These are phyloP conservation scores for Podosphaera leucotricha DNA, from an alignment of 2,329 filamentous ascomycete species.

Conservation along the genomic window DNA sequence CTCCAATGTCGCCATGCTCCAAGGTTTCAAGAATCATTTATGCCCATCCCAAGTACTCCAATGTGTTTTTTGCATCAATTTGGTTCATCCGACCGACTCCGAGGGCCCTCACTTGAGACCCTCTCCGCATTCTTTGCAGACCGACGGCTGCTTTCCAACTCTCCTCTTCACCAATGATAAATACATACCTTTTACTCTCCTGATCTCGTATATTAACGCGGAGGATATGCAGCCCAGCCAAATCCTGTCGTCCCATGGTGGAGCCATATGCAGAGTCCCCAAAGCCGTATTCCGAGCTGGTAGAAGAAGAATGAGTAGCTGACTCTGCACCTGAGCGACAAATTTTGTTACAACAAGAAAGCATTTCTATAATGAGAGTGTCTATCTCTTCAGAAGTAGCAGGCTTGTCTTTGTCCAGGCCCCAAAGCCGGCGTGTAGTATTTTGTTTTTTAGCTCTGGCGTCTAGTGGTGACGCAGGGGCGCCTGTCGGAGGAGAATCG, in stretches of 20 bases:
- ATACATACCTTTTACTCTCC: constrained; percentile 41
- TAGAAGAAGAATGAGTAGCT: constrained; percentile 18
- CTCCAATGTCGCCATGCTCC: too few relatives aligned
- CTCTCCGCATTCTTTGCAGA: constrained; percentile 34
- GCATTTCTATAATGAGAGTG: constrained; percentile 35
- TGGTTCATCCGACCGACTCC: constrained; percentile 32
- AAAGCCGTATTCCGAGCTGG: constrained; percentile 2
- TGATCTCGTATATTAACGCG: constrained; percentile 41
- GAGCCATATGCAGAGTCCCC: constrained; percentile 14
- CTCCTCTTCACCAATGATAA: constrained; percentile 39
- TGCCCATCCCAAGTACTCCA: constrained; percentile 32
- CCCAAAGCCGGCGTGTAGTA: constrained; percentile 15
- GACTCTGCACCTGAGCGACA: constrained; percentile 26
- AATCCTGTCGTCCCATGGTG: constrained; percentile 17
- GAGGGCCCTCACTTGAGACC: constrained; percentile 34
- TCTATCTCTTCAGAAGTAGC: constrained; percentile 39
- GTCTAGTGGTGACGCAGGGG: constrained; percentile 20
- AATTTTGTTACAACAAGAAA: constrained; percentile 38
- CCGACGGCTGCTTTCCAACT: constrained; percentile 43
- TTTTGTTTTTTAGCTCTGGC: constrained; percentile 14
- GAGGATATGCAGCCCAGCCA: constrained; percentile 34
- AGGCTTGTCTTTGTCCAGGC: constrained; percentile 18
- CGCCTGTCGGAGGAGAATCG: constrained; percentile 14
- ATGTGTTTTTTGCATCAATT: constrained; percentile 27
- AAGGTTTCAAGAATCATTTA: background rate